Evolutionary conservation across 225 moss, liverwort and hornwort species (phyloP), one percentile per base, ranked within the genome.

Genomic region (Straminergon stramineum): DNA sequence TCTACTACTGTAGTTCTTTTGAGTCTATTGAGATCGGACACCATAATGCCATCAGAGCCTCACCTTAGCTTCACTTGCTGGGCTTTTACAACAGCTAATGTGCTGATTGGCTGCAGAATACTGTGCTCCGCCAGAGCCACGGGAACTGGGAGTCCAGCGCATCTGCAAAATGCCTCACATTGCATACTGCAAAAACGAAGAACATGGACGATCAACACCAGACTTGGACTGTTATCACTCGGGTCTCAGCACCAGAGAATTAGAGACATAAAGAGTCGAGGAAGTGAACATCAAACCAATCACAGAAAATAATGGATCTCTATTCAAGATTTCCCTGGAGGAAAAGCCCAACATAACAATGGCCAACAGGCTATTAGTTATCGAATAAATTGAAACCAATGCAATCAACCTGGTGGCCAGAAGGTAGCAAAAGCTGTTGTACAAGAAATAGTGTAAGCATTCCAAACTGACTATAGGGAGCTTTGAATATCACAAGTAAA

Each of bases 121-220:
- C 97, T 96, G 78, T 98, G 96, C 91, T 98, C 96, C 68, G 98
- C 97, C 80, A 98, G 90, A 77, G 98, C 97, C 97, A 97, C 96
- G 27, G 97, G 97, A n/a, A 98, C 95, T 83, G 95, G 95, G n/a
- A n/a, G 88, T 98, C 97, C 58, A 98, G 86, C 32, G 98, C 98
- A 89, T 98, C 96, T 52, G 98, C 98, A 48, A 90, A 98, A 98
- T 23, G 97, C 48, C 98, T 73, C 96, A 91, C 97, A 98, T 98
- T 19, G 98, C 98, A 92, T 98, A 97, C 95, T 98, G 94, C 94
- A 91, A 80, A 86, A 27, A 73, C 76, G 41, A 74, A 41, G 58
- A 75, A 58, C 75, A 63, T 63, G 52, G 39, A 48, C 48, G 48
- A 48, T 83, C 60, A 69, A 27, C 18, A 69, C 31, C 8, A 24